Base-by-base conservation (phyloP, 257 asterid genomes). In the Penstemon davidsonii region DNA sequence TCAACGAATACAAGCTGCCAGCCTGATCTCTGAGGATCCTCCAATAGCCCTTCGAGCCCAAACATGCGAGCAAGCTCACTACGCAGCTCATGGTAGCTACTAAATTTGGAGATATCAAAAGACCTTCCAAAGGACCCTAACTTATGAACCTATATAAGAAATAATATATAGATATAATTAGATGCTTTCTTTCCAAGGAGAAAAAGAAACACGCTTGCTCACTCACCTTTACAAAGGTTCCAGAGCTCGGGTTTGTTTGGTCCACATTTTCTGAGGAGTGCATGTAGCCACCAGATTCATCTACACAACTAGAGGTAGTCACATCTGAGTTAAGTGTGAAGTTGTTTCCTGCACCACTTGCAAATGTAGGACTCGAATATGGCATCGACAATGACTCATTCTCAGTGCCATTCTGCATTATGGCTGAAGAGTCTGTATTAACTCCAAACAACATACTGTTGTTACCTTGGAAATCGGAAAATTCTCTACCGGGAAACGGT, bases 1-100 rank as follows among this genome's bases (percentile, higher is more conserved):
- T 93, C 99, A 70, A 90, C 96, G 65, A 93, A 84, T 86, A 93
- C 97, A 93, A 93, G 99, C 99, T 93, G 99, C 99, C 99, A 93
- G 96, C 99, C 99, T 93, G 99, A 93, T 90, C 97, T 93, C 85
- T 88, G 88, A 73, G 97, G 96, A 77, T 90, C 96, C 86, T 90
- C 99, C 95, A 93, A 80, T 40, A 88, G 79, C 73, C 97, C 96
- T 76, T 88, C 95, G 60, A 93, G 92, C 67, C 96, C 95, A 78
- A 93, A 93, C 96, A 93, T 73, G 71, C 83, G 91, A 75, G 95
- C 96, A 70, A 93, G 96, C 84, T 88, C 96, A 66, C 91, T 78
- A 15, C 97, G 82, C 84, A 93, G 88, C 89, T 93, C 99, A 19
- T 83, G 83, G 47, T 92, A 92, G 82, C 94, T 92, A 88, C 90